Conservation (phyloP, 768 basidiomycete genomes). For the Hericium rajendrae region DNA sequence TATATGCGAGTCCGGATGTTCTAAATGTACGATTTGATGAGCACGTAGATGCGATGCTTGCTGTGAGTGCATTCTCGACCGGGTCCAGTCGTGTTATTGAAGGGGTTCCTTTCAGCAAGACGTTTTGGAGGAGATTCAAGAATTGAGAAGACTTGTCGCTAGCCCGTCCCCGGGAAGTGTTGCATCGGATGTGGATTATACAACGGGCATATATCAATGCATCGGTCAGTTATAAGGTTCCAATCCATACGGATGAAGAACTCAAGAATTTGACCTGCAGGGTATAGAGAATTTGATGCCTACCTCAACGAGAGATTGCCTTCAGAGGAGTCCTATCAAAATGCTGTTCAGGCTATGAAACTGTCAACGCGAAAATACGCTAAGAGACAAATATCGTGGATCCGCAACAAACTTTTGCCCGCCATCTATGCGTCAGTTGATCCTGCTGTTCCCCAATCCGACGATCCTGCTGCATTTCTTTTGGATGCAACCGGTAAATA, state of each 20-base stretch:
- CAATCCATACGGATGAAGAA: neutral
- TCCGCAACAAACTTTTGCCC: constrained; percentile 81
- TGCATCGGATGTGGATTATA: constrained; percentile 39
- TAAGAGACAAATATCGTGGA: constrained; percentile 86
- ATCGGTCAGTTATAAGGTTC: constrained; percentile 37
- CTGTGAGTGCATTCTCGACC: constrained; percentile 35
- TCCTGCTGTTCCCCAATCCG: constrained; percentile 18
- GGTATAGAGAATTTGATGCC: constrained; percentile 83
- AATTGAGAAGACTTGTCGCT: constrained; percentile 24
- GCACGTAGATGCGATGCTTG: constrained; percentile 85
- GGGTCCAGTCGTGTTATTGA: neutral
- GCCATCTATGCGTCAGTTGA: constrained; percentile 42
- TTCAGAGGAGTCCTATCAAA: constrained; percentile 29
- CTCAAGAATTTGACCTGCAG: constrained; percentile 28
- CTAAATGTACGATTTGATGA: constrained; percentile 63
- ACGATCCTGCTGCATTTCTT: constrained; percentile 37
- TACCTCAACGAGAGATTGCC: constrained; percentile 42
- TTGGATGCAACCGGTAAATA: constrained; percentile 61
- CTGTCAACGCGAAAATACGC: constrained; percentile 84
- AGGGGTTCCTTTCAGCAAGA: constrained; percentile 27
- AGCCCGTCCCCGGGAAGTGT: no score
- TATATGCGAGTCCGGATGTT: constrained; percentile 60
- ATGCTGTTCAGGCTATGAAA: constrained; percentile 75
- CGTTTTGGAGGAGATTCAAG: constrained; percentile 67
- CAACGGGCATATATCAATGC: constrained; percentile 85